A percentile compares a stretch with the other conserved stretches of the same genome.
phyloP scores from a whole-genome alignment of 164 flowering plant species.

The Kingdonia uniflora region DNA sequence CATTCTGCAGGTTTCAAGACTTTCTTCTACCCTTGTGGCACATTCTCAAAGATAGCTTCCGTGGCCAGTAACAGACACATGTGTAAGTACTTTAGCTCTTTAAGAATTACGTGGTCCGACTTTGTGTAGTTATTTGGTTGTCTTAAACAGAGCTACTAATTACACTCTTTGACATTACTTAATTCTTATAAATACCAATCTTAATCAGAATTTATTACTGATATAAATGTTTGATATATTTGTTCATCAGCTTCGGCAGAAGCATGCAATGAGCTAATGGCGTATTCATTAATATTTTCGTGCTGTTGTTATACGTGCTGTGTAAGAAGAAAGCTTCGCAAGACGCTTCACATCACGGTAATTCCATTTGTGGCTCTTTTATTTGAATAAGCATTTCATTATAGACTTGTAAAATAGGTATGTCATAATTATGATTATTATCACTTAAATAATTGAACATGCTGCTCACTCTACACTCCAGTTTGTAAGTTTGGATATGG shows the following conservation, averaged over 20 bases:
- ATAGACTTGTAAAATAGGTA: no score
- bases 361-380: conserved; percentile 1
- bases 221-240: background rate
- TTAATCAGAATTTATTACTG: background rate
- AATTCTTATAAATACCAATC: background rate
- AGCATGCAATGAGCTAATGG: conserved; percentile 92
- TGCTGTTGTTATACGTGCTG: conserved; percentile 99
- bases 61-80: conserved; percentile 64
- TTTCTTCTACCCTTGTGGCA: conserved; percentile 79
- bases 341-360: conserved; percentile 71
- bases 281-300: conserved; percentile 81
- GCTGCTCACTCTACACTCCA: no score
- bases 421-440: no score
- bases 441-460: no score
- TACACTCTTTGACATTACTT: no score
- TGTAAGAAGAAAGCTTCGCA: conserved; percentile 87
- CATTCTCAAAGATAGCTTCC: conserved; percentile 73
- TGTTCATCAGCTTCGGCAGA: conserved; percentile 70
- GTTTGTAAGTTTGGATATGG: no score
- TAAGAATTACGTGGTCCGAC: no score
- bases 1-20: conserved; percentile 68
- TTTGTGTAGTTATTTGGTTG: no score
- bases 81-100: conserved; percentile 65
- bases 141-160: no score
- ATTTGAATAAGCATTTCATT: no score